Evolutionary conservation across 805 yeast genomes (phyloP).

Genomic region (Debaryomyces maramus): DNA sequence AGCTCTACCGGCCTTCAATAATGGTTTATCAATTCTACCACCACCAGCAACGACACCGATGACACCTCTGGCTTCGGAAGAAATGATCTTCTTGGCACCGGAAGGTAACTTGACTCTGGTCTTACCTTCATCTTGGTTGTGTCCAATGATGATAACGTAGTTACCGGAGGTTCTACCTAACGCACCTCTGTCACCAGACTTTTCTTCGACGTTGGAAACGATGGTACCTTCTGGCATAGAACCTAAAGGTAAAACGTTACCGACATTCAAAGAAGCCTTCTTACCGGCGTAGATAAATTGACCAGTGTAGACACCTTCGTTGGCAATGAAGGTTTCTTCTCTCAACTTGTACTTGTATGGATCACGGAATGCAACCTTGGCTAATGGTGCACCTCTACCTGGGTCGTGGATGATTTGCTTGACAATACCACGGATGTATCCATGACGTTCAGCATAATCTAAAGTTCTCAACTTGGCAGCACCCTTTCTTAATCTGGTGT

Average conservation of each 20-base stretch:
- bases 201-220: constrained; percentile 97
- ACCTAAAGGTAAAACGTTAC: constrained; percentile 96
- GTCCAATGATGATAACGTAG: constrained; percentile 98
- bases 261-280: constrained; percentile 95
- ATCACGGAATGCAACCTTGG: constrained; percentile 98
- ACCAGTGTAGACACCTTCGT: constrained; percentile 99
- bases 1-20: constrained; percentile 99
- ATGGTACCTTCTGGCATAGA: constrained; percentile 99
- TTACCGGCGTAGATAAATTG: constrained; percentile 99
- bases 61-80: constrained; percentile 98
- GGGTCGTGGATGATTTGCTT: constrained; percentile 99
- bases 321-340: constrained; percentile 98
- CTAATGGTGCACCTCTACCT: constrained; percentile 99
- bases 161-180: constrained; percentile 99
- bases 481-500: constrained; percentile 99
- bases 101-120: constrained; percentile 99
- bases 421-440: constrained; percentile 99
- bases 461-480: constrained; percentile 99
- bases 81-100: constrained; percentile 96
- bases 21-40: constrained; percentile 99
- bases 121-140: constrained; percentile 98
- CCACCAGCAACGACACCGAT: constrained; percentile 99
- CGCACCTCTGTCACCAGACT: constrained; percentile 99
- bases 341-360: constrained; percentile 98
- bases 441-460: constrained; percentile 99